Evolutionary conservation across 768 basidiomycete species (phyloP).

Genomic region (Psilocybe sp.): DNA sequence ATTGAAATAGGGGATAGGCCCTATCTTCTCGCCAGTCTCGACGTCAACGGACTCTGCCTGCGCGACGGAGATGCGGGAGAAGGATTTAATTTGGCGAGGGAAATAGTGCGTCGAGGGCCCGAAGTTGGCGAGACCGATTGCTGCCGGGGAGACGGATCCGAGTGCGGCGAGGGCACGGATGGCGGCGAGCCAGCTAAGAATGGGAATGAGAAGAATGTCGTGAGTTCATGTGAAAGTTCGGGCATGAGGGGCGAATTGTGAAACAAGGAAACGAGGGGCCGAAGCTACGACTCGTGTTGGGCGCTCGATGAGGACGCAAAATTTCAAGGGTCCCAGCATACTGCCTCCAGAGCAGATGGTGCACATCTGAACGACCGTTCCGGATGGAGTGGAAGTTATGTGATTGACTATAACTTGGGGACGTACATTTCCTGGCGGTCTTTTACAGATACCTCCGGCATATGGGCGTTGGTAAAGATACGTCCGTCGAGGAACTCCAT

Average conservation of each 20-base stretch:
- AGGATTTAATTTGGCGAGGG: constrained; percentile 88
- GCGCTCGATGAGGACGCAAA: no score
- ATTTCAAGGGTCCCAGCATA: no score
- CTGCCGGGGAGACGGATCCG: constrained; percentile 57
- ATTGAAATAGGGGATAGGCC: constrained; percentile 73
- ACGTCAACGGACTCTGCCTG: constrained; percentile 71
- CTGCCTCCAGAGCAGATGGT: no score
- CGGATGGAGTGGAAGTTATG: not conserved
- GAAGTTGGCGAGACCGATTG: constrained; percentile 67
- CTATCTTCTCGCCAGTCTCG: constrained; percentile 56
- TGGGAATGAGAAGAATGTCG: not conserved
- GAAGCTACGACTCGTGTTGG: no score
- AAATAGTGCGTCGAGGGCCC: constrained; percentile 82
- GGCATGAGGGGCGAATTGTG: no score
- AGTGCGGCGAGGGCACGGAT: constrained; percentile 69
- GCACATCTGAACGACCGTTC: no score
- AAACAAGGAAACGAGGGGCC: no score
- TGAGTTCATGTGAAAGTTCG: not conserved
- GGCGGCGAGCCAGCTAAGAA: constrained; percentile 74
- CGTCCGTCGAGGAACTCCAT: constrained; percentile 96
- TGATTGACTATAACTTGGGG: not conserved
- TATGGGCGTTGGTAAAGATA: constrained; percentile 83
- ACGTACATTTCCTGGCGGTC: constrained; percentile 73
- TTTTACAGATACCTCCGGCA: constrained; percentile 63
- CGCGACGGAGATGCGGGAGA: constrained; percentile 75